Conservation (phyloP, 208 protist species). For the Wallacemonas sp. region DNA sequence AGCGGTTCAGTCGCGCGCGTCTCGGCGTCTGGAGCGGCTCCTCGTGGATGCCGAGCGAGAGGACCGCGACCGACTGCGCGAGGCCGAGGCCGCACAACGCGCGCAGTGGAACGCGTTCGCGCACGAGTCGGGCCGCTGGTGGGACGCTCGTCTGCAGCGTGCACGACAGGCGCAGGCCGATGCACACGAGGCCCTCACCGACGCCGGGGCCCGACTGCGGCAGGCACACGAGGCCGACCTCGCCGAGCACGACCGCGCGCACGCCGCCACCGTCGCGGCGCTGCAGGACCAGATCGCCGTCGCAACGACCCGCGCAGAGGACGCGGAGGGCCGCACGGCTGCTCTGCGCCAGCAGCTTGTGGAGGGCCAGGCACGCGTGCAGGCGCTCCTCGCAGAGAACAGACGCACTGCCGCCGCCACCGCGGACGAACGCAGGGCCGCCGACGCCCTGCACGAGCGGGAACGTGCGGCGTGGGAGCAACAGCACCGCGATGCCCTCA, state of each 20-base stretch:
- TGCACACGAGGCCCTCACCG: too few species aligned
- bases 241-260: background rate
- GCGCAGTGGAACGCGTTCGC: background rate
- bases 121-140: background rate
- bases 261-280: background rate
- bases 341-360: background rate
- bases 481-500: slow-evolving; percentile 4
- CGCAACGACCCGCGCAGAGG: background rate
- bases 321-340: background rate
- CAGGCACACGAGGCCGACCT: background rate
- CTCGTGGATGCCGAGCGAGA: background rate
- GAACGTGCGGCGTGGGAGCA: background rate
- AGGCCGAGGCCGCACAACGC: background rate
- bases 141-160: background rate
- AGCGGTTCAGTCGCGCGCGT: background rate
- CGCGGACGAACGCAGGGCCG: background rate
- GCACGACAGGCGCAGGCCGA: background rate
- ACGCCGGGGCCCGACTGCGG: too few species aligned
- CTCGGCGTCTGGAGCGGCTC: background rate
- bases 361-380: slow-evolving; percentile 2
- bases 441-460: background rate
- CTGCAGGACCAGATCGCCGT: background rate
- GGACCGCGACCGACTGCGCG: background rate
- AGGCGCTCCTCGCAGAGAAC: slow-evolving; percentile 1
- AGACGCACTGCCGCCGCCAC: background rate